Base-by-base conservation (phyloP, 768 basidiomycete species). In the Boletus rufocinnamomeus region DNA sequence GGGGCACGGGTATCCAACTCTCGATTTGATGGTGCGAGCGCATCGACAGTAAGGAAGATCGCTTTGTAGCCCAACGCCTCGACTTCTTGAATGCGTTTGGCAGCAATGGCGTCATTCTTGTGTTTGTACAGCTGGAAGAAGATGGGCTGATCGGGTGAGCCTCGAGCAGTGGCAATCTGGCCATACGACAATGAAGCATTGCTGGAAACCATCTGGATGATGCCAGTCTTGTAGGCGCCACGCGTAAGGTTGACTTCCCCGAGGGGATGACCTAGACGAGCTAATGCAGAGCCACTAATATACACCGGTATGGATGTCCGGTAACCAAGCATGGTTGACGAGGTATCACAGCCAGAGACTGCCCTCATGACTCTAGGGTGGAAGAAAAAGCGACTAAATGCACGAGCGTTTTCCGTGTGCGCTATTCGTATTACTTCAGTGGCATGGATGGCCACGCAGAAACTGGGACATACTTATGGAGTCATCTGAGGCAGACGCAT, bases 51-150 rank as follows among this genome's bases (percentile, higher is more conserved):
- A 54, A 98, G 78, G 71, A 93, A 93, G 58, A 98, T 90, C 1
- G 91, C 93, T 49, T 88, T 92, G 73, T 89, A 95, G 0, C 93
- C 92, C 4, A 91, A 73, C 32, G 72, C 69, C 57, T 89, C 88
- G 23, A 93, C 82, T 50, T 90, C 85, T 47, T 80, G 79, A 17
- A 97, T 81, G 30, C 91, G 83, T 60, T 80, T 78, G 67, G 84
- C 86, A 2, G 93, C 92, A 37, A 80, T 77, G 16, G 73, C 66
- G 57, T 91, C 82, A 66, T 91, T 79, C 45, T 77, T 76, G 74
- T 93, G 84, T 66, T 96, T 91, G 76, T 98, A 96, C 16, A 97
- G 76, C 69, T 93, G 91, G 74, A 92, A 93, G 72, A 91, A 91
- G 37, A 92, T 74, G 3, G 81, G 75, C 66, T 92, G 89, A 1